Percentiles rank a stretch among this genome's conserved stretches.
These are phyloP conservation scores for Saccharata proteae DNA, from an alignment of 2,329 filamentous ascomycete genomes.

Conservation along the genomic window DNA sequence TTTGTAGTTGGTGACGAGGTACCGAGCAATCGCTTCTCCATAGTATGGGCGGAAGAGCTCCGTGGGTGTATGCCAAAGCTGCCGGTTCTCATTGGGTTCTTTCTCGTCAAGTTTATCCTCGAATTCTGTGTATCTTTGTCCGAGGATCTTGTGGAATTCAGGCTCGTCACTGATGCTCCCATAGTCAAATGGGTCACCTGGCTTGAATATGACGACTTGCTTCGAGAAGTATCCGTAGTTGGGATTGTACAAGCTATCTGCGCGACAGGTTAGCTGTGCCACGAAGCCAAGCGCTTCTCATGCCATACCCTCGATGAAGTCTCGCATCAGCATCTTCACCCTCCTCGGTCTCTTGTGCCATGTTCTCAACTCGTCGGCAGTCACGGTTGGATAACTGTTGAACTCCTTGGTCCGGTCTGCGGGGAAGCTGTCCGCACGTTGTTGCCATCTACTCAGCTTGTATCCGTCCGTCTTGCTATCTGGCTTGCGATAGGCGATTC, in stretches of 20 bases:
- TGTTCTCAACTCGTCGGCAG: conserved; percentile 61
- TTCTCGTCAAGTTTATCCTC: conserved; percentile 74
- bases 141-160: conserved; percentile 66
- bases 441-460: conserved; percentile 63
- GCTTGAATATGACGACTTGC: conserved; percentile 89
- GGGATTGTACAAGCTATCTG: conserved; percentile 89
- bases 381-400: conserved; percentile 70
- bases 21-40: conserved; percentile 91
- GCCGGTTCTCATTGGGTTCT: conserved; percentile 61
- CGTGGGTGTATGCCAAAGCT: conserved; percentile 97
- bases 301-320: conserved; percentile 87
- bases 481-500: neutral
- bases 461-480: conserved; percentile 37
- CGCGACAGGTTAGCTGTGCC: conserved; percentile 9
- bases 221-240: conserved; percentile 95
- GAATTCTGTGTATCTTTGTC: conserved; percentile 74
- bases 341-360: conserved; percentile 65
- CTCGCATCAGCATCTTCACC: conserved; percentile 93
- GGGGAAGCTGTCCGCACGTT: conserved; percentile 62
- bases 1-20: conserved; percentile 92
- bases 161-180: conserved; percentile 67
- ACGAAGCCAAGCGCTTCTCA: conserved; percentile 1
- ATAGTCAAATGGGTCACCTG: conserved; percentile 87
- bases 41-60: conserved; percentile 96
- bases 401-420: conserved; percentile 72